Percentiles rank a stretch among this genome's conserved stretches.
Evolutionary conservation across 768 basidiomycete species (phyloP).

Genomic region (Neoboletus magnificus): DNA sequence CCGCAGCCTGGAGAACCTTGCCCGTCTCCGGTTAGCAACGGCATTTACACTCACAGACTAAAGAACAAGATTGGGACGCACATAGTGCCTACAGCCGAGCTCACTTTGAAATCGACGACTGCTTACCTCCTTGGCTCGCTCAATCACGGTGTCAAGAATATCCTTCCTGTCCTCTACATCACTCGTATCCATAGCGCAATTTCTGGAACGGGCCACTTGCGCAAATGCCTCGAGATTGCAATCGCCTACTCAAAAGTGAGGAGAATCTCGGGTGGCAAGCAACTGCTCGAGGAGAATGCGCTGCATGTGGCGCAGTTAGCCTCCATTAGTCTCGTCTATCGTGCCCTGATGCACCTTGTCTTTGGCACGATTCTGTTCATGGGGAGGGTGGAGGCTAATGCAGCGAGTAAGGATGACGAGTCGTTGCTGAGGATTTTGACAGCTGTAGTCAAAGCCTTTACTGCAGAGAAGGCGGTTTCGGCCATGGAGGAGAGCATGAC

Average conservation of each 20-base stretch:
- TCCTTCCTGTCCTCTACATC: slow-evolving; percentile 72
- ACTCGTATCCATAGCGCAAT: slow-evolving; percentile 69
- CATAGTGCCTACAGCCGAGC: slow-evolving; percentile 71
- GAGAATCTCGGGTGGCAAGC: slow-evolving; percentile 47
- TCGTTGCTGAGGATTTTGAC: slow-evolving; percentile 60
- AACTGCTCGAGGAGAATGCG: slow-evolving; percentile 50
- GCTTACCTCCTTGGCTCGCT: slow-evolving; percentile 60
- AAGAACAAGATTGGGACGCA: slow-evolving; percentile 81
- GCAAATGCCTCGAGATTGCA: slow-evolving; percentile 63
- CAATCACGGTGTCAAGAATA: slow-evolving; percentile 61
- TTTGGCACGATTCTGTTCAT: slow-evolving; percentile 59
- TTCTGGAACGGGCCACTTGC: slow-evolving; percentile 51
- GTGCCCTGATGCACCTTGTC: slow-evolving; percentile 59
- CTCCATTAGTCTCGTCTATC: slow-evolving; percentile 56
- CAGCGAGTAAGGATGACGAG: slow-evolving; percentile 48
- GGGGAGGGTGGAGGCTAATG: slow-evolving; percentile 58
- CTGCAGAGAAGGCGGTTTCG: slow-evolving; percentile 56
- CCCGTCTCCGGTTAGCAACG: slow-evolving; percentile 54
- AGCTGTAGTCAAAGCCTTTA: slow-evolving; percentile 67
- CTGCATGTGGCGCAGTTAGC: slow-evolving; percentile 67
- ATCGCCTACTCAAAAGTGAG: slow-evolving; percentile 62
- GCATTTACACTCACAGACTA: slow-evolving; percentile 65
- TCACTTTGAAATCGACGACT: slow-evolving; percentile 54
- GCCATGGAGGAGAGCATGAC: slow-evolving; percentile 77
- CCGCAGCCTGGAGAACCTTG: slow-evolving; percentile 37